Evolutionary conservation across 306 rosid species (phyloP).

Genomic region (Trichosanthes truncata): DNA sequence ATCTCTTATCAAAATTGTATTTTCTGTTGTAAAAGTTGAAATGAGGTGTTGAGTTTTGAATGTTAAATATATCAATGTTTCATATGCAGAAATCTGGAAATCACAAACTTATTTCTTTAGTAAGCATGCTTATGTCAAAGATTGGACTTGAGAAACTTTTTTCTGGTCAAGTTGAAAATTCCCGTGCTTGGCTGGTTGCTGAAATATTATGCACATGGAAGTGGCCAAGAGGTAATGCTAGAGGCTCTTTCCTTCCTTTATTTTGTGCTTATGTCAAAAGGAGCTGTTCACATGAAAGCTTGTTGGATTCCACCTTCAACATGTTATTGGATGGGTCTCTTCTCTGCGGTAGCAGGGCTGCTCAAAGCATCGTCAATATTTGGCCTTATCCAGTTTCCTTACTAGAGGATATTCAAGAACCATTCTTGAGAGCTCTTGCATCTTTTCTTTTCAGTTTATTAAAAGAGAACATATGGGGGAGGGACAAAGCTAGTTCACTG

Average conservation of each 20-base stretch:
- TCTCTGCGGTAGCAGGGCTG: slow-evolving; percentile 42
- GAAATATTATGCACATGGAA: slow-evolving; percentile 94
- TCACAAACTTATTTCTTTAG: slow-evolving; percentile 51
- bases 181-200: slow-evolving; percentile 79
- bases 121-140: slow-evolving; percentile 50
- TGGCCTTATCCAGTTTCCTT: slow-evolving; percentile 46
- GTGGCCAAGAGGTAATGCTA: slow-evolving; percentile 81
- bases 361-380: slow-evolving; percentile 37
- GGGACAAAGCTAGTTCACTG: slow-evolving; percentile 37
- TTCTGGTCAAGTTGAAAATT: slow-evolving; percentile 21
- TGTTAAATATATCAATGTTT: not conserved
- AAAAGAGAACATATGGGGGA: slow-evolving; percentile 61
- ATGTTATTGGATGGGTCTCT: slow-evolving; percentile 77
- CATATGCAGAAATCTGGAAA: slow-evolving; percentile 63
- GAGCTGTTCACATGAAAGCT: slow-evolving; percentile 32
- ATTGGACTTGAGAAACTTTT: slow-evolving; percentile 59
- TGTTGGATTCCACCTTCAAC: slow-evolving; percentile 50
- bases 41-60: not conserved
- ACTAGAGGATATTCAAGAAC: slow-evolving; percentile 65
- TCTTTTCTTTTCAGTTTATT: slow-evolving; percentile 54
- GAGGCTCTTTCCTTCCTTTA: slow-evolving; percentile 66
- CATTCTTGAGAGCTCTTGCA: slow-evolving; percentile 83
- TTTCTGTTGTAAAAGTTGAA: not conserved
- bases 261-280: slow-evolving; percentile 48
- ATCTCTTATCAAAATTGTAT: not conserved